phyloP scores from a whole-genome alignment of 202 grass and related monocot species.

The Alloteropsis angusta region DNA sequence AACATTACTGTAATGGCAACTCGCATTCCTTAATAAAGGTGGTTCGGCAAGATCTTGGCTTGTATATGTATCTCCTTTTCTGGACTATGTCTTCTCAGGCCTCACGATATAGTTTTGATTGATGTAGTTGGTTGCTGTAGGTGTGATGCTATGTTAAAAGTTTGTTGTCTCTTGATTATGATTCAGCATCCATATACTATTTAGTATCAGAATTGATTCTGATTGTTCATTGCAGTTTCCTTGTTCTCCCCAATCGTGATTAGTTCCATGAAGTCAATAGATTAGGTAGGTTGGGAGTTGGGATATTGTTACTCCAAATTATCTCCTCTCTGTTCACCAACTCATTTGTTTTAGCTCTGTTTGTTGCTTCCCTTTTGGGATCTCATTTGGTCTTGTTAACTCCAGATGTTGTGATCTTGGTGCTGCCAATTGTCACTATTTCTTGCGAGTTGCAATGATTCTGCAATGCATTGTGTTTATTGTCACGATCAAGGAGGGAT shows the following conservation, averaged over 20 bases:
- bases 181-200: not conserved
- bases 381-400: not conserved
- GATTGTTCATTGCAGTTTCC: not conserved
- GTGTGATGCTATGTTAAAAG: not conserved
- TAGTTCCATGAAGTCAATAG: not conserved
- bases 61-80: not conserved
- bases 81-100: not conserved
- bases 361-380: not conserved
- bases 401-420: not conserved
- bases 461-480: not conserved
- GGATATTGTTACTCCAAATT: not conserved
- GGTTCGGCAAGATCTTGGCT: not conserved
- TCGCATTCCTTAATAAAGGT: not conserved
- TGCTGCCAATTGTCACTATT: not conserved
- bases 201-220: not conserved
- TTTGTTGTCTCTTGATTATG: constrained; percentile 4
- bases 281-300: not conserved
- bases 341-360: not conserved
- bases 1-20: not conserved
- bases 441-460: not conserved
- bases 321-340: constrained; percentile 3
- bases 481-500: not conserved
- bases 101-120: not conserved
- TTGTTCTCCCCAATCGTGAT: not conserved
- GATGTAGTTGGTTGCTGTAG: not conserved